These are phyloP conservation scores for Penicillium roqueforti DNA, from an alignment of 495 filamentous ascomycete species.

Conservation along the genomic window DNA sequence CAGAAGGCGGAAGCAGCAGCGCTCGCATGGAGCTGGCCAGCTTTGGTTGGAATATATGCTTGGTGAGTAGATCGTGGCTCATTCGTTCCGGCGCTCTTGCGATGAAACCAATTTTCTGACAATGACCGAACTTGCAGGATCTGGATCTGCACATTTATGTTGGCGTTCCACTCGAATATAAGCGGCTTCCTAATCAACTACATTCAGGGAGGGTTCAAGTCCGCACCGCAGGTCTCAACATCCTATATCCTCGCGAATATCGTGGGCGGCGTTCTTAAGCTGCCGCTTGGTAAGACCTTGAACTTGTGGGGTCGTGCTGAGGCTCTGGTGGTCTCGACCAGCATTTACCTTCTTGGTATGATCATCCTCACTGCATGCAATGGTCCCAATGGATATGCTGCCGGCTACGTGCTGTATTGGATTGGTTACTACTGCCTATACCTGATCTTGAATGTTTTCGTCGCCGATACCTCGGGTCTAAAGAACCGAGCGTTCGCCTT, in stretches of 20 bases:
- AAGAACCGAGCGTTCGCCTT: constrained; percentile 59
- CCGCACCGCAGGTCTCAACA: constrained; percentile 37
- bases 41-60: constrained; percentile 34
- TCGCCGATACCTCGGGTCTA: constrained; percentile 61
- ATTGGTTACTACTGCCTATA: constrained; percentile 55
- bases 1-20: constrained; percentile 45
- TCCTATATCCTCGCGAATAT: constrained; percentile 43
- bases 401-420: constrained; percentile 52
- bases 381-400: constrained; percentile 42
- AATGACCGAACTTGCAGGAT: constrained; percentile 23
- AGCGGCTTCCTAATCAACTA: constrained; percentile 35
- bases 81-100: neutral
- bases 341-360: constrained; percentile 38
- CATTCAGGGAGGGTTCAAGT: constrained; percentile 33
- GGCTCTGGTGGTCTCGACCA: constrained; percentile 44
- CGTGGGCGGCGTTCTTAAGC: constrained; percentile 61
- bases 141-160: constrained; percentile 43
- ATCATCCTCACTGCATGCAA: constrained; percentile 47
- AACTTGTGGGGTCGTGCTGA: constrained; percentile 61
- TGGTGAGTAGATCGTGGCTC: constrained; percentile 23
- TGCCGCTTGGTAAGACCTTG: constrained; percentile 64
- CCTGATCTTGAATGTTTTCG: constrained; percentile 56
- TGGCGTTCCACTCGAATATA: constrained; percentile 38
- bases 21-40: constrained; percentile 36
- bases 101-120: constrained; percentile 13